These are phyloP conservation scores for Strobilomyces dryophilus DNA, from an alignment of 768 basidiomycete genomes.

Conservation along the genomic window DNA sequence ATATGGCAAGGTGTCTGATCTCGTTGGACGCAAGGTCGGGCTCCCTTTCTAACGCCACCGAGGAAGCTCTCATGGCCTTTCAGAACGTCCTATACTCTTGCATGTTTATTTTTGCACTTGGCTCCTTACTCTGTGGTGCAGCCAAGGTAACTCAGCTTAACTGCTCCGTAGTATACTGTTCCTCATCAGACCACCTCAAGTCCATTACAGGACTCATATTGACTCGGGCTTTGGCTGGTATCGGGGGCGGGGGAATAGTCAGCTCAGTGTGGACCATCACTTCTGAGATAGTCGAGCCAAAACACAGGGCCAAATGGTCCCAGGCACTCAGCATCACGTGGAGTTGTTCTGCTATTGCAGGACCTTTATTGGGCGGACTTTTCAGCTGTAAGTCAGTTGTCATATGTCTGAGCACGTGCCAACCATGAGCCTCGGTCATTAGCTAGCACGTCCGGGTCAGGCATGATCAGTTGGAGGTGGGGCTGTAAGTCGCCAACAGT, in stretches of 20 bases:
- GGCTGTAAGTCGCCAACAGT: slow-evolving; percentile 55
- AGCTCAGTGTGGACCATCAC: slow-evolving; percentile 84
- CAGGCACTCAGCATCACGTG: slow-evolving; percentile 82
- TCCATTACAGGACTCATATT: slow-evolving; percentile 59
- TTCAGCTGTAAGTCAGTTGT: slow-evolving; percentile 60
- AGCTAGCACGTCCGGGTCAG: slow-evolving; percentile 25
- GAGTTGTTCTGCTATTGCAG: slow-evolving; percentile 82
- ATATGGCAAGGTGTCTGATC: slow-evolving; percentile 76
- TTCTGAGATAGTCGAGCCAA: slow-evolving; percentile 74
- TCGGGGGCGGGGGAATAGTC: slow-evolving; percentile 87
- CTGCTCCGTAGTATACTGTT: slow-evolving; percentile 13
- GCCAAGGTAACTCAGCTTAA: slow-evolving; percentile 50
- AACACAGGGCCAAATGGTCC: slow-evolving; percentile 74
- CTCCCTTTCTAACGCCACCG: slow-evolving; percentile 3
- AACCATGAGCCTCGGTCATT: slow-evolving; percentile 17
- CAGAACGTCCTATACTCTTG: slow-evolving; percentile 69
- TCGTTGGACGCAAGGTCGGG: slow-evolving; percentile 72
- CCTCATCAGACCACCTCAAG: slow-evolving; percentile 24
- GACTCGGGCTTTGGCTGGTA: slow-evolving; percentile 62
- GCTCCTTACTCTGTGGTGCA: slow-evolving; percentile 75
- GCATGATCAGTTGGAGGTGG: slow-evolving; percentile 69
- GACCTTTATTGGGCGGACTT: slow-evolving; percentile 76
- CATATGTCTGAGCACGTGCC: slow-evolving; percentile 12
- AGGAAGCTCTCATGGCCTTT: slow-evolving; percentile 2
- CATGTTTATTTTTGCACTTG: slow-evolving; percentile 70